phyloP scores from a whole-genome alignment of 2,329 filamentous ascomycete species.

The Chaetoscypha palmicola region DNA sequence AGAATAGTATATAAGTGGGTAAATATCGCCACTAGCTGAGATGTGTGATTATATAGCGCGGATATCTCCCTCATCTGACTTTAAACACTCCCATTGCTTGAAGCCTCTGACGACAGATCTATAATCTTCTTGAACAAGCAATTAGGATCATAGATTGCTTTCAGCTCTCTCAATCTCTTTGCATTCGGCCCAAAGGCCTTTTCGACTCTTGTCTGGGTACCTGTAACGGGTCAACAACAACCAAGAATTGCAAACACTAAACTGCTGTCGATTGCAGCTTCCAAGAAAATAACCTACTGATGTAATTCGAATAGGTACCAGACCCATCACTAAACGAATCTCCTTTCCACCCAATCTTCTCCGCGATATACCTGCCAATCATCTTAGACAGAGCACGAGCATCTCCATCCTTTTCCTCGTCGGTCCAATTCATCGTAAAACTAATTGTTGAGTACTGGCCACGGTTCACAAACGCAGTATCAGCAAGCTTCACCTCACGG shows the following conservation, averaged over 20 bases:
- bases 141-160: conserved; percentile 39
- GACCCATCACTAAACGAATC: conserved; percentile 8
- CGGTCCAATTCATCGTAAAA: conserved; percentile 27
- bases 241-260: background rate
- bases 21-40: too few relatives aligned
- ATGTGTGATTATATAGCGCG: too few relatives aligned
- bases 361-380: conserved; percentile 5
- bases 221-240: conserved; percentile 11
- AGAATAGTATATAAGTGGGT: too few relatives aligned
- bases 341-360: background rate
- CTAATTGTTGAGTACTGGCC: conserved; percentile 23
- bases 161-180: conserved; percentile 35
- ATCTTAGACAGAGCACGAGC: conserved; percentile 14
- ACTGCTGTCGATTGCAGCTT: too few relatives aligned
- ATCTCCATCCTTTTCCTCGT: conserved; percentile 12
- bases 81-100: too few relatives aligned
- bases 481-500: conserved; percentile 11
- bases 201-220: conserved; percentile 9
- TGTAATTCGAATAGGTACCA: conserved; percentile 22
- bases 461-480: conserved; percentile 25
- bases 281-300: too few relatives aligned
- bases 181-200: conserved; percentile 38
- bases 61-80: too few relatives aligned
- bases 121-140: too few relatives aligned
- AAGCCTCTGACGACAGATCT: too few relatives aligned